phyloP scores from a whole-genome alignment of 352 stramenopile genomes.

The Phytophthora boehmeriae region DNA sequence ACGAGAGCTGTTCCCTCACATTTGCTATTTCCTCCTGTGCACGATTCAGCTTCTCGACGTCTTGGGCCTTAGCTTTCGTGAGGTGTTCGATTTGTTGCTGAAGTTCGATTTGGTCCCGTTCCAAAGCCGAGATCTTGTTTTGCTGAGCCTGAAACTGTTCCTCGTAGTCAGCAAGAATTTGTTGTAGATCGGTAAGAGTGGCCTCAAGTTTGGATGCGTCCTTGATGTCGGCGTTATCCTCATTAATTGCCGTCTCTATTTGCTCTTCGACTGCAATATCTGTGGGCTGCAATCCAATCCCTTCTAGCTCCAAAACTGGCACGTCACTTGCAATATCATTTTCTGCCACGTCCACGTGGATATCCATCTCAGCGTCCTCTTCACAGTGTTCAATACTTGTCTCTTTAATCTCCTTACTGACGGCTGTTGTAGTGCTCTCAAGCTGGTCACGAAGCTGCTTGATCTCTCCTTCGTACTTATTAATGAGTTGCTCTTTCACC shows the following conservation, averaged over 20 bases:
- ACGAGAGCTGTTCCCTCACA: constrained; percentile 11
- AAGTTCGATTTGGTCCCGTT: constrained; percentile 15
- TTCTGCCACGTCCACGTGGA: constrained; percentile 3
- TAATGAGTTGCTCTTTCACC: constrained; percentile 15
- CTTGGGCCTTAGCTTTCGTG: constrained; percentile 14
- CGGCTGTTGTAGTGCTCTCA: constrained; percentile 4
- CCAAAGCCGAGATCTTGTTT: constrained; percentile 17
- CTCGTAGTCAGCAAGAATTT: constrained; percentile 12
- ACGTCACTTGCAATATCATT: constrained; percentile 14
- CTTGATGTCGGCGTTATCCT: constrained; percentile 1
- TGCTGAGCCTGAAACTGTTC: constrained; percentile 20
- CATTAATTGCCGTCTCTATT: constrained; percentile 4
- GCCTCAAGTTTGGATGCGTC: constrained; percentile 5
- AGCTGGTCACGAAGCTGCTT: constrained; percentile 16
- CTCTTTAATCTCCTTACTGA: constrained; percentile 7
- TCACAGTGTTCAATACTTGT: constrained; percentile 35
- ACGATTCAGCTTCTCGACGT: constrained; percentile 10
- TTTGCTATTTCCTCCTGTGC: constrained; percentile 6
- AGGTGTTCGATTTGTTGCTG: constrained; percentile 15
- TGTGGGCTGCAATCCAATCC: constrained; percentile 1
- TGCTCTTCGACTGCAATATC: constrained; percentile 26
- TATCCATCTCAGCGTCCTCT: constrained; percentile 27
- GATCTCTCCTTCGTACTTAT: constrained; percentile 10
- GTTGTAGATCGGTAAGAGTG: constrained; percentile 6
- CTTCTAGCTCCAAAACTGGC: constrained; percentile 30